Base-by-base conservation (phyloP, 148 eudicot genomes). In the Polygonum aviculare region DNA sequence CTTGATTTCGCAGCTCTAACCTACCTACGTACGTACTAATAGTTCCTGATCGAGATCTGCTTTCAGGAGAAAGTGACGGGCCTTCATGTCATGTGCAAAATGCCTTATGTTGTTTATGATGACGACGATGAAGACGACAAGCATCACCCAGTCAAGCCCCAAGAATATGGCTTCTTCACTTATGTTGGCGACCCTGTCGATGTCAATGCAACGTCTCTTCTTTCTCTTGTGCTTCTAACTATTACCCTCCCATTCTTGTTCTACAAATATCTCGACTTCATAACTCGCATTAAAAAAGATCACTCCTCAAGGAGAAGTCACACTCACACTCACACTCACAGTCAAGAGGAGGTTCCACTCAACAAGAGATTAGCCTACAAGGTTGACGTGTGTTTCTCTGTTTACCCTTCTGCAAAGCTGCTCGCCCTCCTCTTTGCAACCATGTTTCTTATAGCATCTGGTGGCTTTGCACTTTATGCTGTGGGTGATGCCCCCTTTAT, bases 371-470 rank as follows among this genome's bases (percentile, higher is more conserved):
- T 91, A 78, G 98, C 97, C 36, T 94, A 91, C 77, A 84, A 80
- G 77, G 91, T 94, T 75, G 98, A 94, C 77, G 98, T 91, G 77
- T 91, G 91, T 79, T 94, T 94, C 84, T 94, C 98, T 35, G 88
- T 87, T 55, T 91, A 94, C 83, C 98, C 98, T 72, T 94, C 83
- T 79, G 98, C 98, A 51, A 94, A 94, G 88, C 82, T 91, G 79
- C 95, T 94, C 48, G 98, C 98, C 7, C 97, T 94, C 73, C 91
- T 91, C 63, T 80, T 88, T 85, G 91, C 98, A 40, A 94, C 97
- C 19, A 82, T 86, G 75, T 91, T 91, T 86, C 91, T 94, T 52
- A 91, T 94, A 76, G 95, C 87, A 77, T 94, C 88, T 86, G 97
- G 98, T 69, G 98, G 98, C 31, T 80, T 94, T 85, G 94, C 98